Percentiles rank a stretch among this genome's conserved stretches.
Conservation (phyloP, 2,329 filamentous ascomycete species). For the Chrysoporthe puriensis region DNA sequence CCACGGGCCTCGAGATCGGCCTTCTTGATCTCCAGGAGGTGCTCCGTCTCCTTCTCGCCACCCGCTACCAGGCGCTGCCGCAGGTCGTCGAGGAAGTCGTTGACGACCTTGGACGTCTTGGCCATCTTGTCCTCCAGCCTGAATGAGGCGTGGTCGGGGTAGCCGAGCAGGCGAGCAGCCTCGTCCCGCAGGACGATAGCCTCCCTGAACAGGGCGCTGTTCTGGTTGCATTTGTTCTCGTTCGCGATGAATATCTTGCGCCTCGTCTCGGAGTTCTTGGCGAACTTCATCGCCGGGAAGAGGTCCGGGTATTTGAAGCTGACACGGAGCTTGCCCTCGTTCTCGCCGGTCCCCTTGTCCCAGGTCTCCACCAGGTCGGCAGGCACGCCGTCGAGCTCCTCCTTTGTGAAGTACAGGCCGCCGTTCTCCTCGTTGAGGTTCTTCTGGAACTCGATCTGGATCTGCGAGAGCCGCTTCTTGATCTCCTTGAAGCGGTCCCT, state of each 20-base stretch:
- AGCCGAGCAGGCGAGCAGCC: constrained; percentile 75
- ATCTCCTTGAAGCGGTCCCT: constrained; percentile 84
- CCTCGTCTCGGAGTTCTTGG: constrained; percentile 69
- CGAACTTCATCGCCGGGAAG: constrained; percentile 79
- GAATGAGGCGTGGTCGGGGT: constrained; percentile 76
- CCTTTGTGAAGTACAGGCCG: constrained; percentile 75
- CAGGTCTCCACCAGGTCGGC: constrained; percentile 67
- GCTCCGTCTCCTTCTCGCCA: constrained; percentile 70
- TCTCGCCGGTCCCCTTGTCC: constrained; percentile 72
- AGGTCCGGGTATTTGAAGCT: constrained; percentile 85
- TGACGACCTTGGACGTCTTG: constrained; percentile 72
- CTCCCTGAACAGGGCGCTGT: constrained; percentile 74
- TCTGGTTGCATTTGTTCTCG: constrained; percentile 80
- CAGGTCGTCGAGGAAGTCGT: constrained; percentile 73
- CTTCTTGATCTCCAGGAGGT: constrained; percentile 76
- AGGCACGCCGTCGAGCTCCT: constrained; percentile 77
- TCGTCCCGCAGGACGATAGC: constrained; percentile 77
- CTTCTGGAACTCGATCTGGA: constrained; percentile 77
- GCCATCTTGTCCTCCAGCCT: constrained; percentile 86
- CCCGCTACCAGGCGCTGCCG: constrained; percentile 68
- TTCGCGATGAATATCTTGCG: constrained; percentile 73
- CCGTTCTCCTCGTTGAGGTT: constrained; percentile 82
- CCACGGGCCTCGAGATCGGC: constrained; percentile 65
- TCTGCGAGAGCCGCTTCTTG: constrained; percentile 76
- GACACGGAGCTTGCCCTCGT: constrained; percentile 72